Evolutionary conservation across 169 alveolate genomes (phyloP), one percentile per base, ranked within the genome.

Genomic region (Prorocentrum cordatum): DNA sequence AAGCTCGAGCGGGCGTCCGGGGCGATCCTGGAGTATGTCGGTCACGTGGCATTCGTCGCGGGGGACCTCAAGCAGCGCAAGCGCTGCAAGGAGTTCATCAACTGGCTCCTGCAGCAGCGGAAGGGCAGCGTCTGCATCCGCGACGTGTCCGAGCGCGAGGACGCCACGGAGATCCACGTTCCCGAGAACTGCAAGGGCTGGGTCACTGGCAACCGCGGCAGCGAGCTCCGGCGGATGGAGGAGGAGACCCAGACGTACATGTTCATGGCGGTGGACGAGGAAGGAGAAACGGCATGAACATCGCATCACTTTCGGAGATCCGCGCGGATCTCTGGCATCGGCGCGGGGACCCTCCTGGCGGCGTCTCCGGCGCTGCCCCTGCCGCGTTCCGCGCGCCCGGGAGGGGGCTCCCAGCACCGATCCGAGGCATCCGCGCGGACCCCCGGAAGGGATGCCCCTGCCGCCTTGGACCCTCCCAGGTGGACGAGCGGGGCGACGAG

Each of bases 181-280:
- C 54, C 54, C 9, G 54, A 42, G 54, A 42, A 42, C 16, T 42
- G 54, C 54, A 42, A 42, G 16, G 91, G 91, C 50, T 82, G 91
- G 91, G 91, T 82, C 80, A 82, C 91, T 1, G 91, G 91, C 22
- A 82, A 82, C 62, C 91, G 91, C 18, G 91, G 91, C 33, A 62
- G 80, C 80, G 91, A 82, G 70, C 45, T 82, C 39, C 91, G 91
- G 3, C 91, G 91, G 62, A 82, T 82, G 91, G 91, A 82, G 62
- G 67, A 82, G 33, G 91, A 82, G 91, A 82, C 91, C 24, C 38
- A 68, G 70, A 64, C 80, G 68, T 82, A 82, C 80, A 82, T 82
- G 91, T 82, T 82, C 67, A 82, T 82, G 91, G 91, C 91, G 36
- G 38, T 82, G 91, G 91, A n/a, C n/a, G n/a, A n/a, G n/a, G n/a